phyloP scores from a whole-genome alignment of 768 basidiomycete species.

The Asterophora lycoperdoides region DNA sequence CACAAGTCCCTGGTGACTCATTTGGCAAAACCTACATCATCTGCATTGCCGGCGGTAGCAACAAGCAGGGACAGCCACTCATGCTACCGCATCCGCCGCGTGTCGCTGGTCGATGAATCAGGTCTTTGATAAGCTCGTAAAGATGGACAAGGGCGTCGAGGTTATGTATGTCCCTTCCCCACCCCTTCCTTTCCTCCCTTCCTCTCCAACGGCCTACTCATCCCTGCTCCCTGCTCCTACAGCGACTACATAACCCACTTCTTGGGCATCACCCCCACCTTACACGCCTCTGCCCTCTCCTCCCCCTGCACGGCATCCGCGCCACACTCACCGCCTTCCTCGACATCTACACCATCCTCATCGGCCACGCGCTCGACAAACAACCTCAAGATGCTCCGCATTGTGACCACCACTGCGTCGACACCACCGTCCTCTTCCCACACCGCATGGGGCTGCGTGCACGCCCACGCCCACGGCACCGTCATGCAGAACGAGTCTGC shows the following conservation, averaged over 20 bases:
- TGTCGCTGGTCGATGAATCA: constrained; percentile 81
- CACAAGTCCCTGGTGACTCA: too few species aligned
- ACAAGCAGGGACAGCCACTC: too few species aligned
- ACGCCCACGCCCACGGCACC: too few species aligned
- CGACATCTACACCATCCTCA: constrained; percentile 75
- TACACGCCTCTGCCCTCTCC: constrained; percentile 55
- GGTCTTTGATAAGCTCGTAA: constrained; percentile 79
- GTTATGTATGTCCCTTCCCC: constrained; percentile 73
- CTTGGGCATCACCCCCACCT: constrained; percentile 69
- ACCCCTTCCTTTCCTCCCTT: too few species aligned
- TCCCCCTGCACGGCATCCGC: constrained; percentile 65
- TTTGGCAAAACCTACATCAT: too few species aligned
- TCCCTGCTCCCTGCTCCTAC: not conserved
- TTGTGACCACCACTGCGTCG: constrained; percentile 80
- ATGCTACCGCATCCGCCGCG: too few species aligned
- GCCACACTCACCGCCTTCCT: constrained; percentile 67
- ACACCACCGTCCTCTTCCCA: constrained; percentile 85
- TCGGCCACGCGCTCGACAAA: constrained; percentile 93
- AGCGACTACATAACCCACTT: constrained; percentile 94
- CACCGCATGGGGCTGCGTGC: constrained; percentile 66
- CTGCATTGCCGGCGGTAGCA: too few species aligned
- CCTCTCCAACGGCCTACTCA: too few species aligned
- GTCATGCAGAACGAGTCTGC: too few species aligned
- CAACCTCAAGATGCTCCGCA: constrained; percentile 84
- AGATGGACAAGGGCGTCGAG: constrained; percentile 76